A percentile compares a stretch with the other conserved stretches of the same genome.
Evolutionary conservation across 1,284 basidiomycete species (phyloP).

Genomic region (Cerrena zonata): DNA sequence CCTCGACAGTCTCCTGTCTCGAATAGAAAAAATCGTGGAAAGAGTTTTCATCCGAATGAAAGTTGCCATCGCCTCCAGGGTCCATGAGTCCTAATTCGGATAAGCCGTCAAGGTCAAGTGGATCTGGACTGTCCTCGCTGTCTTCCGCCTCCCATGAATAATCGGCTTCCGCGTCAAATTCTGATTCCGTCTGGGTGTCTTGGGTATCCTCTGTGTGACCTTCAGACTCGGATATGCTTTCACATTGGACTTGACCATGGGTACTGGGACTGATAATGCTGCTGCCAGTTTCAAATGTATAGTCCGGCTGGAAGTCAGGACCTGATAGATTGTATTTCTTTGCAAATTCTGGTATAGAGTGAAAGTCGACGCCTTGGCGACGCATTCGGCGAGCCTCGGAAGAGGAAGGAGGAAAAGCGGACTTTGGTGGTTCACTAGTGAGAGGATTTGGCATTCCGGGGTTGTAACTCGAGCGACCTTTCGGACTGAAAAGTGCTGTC

Average conservation of each 20-base stretch:
- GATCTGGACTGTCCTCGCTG: not conserved
- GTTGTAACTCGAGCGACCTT: too few relatives aligned
- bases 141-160: conserved; percentile 4
- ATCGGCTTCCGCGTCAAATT: not conserved
- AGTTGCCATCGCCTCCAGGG: too few relatives aligned
- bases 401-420: not conserved
- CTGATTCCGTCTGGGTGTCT: not conserved
- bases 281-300: not conserved
- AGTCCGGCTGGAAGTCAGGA: not conserved
- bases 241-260: not conserved
- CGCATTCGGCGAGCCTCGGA: not conserved
- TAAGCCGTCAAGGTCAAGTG: not conserved
- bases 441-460: not conserved
- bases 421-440: not conserved
- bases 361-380: conserved; percentile 6
- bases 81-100: not conserved
- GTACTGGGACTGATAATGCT: not conserved
- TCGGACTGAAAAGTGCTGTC: too few relatives aligned
- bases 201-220: not conserved
- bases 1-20: not conserved
- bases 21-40: not conserved
- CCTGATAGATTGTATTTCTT: not conserved
- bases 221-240: not conserved
- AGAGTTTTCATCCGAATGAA: too few relatives aligned
- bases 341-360: not conserved